Percentiles rank a stretch among this genome's conserved stretches.
These are phyloP conservation scores for Cenchrus fungigraminus DNA, from an alignment of 176 grass and related monocot genomes.

Conservation along the genomic window DNA sequence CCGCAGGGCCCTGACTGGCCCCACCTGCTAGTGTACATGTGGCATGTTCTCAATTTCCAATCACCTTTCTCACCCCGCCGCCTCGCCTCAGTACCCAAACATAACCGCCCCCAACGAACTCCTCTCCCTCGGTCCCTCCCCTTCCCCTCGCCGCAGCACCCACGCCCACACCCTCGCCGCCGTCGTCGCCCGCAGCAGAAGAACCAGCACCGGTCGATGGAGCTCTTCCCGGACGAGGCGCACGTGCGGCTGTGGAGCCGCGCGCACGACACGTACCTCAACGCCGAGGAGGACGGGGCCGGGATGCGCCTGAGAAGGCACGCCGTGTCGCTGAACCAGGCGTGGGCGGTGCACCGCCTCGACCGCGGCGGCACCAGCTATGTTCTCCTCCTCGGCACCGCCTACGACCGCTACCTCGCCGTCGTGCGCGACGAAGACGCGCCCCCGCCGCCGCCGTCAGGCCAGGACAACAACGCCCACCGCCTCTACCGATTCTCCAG, in stretches of 20 bases:
- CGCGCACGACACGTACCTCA: not conserved
- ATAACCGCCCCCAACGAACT: too few relatives aligned
- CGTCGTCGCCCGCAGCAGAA: not conserved
- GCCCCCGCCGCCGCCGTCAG: not conserved
- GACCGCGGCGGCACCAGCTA: not conserved
- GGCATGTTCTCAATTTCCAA: too few relatives aligned
- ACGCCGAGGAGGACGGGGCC: not conserved
- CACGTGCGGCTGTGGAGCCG: not conserved
- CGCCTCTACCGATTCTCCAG: not conserved
- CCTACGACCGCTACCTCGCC: not conserved
- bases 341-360: not conserved
- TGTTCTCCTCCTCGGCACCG: not conserved
- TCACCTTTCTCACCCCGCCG: too few relatives aligned
- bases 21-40: too few relatives aligned
- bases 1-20: too few relatives aligned
- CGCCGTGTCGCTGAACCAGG: not conserved
- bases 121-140: too few relatives aligned
- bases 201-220: not conserved
- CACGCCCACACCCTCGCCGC: not conserved
- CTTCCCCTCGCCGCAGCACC: too few relatives aligned
- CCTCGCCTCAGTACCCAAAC: too few relatives aligned
- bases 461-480: not conserved
- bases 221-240: not conserved
- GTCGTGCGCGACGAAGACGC: not conserved
- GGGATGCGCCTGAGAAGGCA: not conserved